These are phyloP conservation scores for Cladosporium sp. DNA, from an alignment of 2,329 filamentous ascomycete species.

Conservation along the genomic window DNA sequence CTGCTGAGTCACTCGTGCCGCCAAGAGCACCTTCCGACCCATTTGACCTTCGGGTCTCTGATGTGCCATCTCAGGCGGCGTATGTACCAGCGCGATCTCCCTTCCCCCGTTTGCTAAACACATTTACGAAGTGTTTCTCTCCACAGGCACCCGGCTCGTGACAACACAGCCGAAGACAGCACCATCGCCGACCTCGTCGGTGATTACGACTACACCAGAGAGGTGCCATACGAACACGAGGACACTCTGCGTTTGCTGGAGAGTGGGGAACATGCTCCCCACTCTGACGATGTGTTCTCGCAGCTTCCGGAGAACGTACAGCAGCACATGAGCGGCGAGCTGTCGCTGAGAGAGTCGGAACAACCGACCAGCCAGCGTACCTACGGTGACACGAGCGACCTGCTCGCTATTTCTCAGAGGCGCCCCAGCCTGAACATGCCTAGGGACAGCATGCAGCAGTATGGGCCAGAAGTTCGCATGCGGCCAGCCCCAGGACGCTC, in stretches of 20 bases:
- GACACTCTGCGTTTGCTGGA: constrained; percentile 2
- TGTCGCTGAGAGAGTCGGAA: constrained; percentile 16
- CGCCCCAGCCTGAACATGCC: neutral
- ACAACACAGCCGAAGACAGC: constrained; percentile 15
- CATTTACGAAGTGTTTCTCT: constrained; percentile 32
- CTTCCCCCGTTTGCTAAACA: constrained; percentile 26
- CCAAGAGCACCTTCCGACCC: constrained; percentile 6
- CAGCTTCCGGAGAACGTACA: neutral
- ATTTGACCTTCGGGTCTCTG: constrained; percentile 7
- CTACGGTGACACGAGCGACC: constrained; percentile 27
- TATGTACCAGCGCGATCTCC: constrained; percentile 26
- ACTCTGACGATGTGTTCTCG: neutral
- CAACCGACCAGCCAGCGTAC: constrained; percentile 27
- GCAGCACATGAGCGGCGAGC: neutral
- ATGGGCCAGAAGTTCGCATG: neutral
- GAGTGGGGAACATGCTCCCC: neutral
- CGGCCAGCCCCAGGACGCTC: neutral
- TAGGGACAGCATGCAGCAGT: neutral
- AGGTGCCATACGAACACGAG: neutral
- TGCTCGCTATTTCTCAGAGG: constrained; percentile 23
- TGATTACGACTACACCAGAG: constrained; percentile 24
- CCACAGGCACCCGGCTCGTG: constrained; percentile 19
- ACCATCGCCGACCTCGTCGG: constrained; percentile 23
- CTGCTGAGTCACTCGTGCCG: constrained; percentile 9
- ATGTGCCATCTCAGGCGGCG: constrained; percentile 18